Conservation (phyloP, 768 basidiomycete genomes). For the Boletus rubroflammeus region DNA sequence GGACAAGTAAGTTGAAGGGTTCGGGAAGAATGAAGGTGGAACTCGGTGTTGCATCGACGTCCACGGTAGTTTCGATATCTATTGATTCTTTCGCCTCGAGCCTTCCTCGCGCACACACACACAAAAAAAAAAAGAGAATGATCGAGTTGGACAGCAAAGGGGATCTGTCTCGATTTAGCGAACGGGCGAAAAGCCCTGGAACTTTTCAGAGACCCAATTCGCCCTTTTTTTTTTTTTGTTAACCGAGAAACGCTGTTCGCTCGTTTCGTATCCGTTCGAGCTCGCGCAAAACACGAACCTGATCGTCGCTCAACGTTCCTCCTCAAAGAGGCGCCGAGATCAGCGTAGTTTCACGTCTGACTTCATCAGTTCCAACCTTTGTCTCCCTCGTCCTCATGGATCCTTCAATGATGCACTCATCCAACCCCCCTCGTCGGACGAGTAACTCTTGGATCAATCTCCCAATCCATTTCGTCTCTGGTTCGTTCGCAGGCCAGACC, state of each 20-base stretch:
- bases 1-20: constrained; percentile 3
- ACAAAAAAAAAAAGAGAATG: background rate
- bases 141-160: background rate
- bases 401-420: constrained; percentile 8
- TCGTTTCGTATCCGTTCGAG: constrained; percentile 8
- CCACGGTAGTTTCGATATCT: background rate
- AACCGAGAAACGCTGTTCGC: background rate
- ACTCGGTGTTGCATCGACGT: background rate
- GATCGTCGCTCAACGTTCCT: constrained; percentile 11
- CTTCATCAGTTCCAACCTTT: background rate
- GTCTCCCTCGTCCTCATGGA: constrained; percentile 16
- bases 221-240: background rate
- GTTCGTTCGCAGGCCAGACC: constrained; percentile 56
- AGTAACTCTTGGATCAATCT: constrained; percentile 27
- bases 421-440: constrained; percentile 25
- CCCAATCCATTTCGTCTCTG: constrained; percentile 54
- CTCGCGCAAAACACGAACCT: constrained; percentile 10
- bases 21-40: background rate
- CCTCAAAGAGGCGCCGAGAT: constrained; percentile 9
- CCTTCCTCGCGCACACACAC: background rate
- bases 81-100: background rate
- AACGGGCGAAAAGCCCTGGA: constrained; percentile 10
- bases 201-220: background rate
- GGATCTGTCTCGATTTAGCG: constrained; percentile 27
- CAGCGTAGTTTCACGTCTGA: background rate